Percentiles rank a stretch among this genome's conserved stretches.
Evolutionary conservation across 2,329 filamentous ascomycete species (phyloP).

Genomic region (Botrytis medusae): DNA sequence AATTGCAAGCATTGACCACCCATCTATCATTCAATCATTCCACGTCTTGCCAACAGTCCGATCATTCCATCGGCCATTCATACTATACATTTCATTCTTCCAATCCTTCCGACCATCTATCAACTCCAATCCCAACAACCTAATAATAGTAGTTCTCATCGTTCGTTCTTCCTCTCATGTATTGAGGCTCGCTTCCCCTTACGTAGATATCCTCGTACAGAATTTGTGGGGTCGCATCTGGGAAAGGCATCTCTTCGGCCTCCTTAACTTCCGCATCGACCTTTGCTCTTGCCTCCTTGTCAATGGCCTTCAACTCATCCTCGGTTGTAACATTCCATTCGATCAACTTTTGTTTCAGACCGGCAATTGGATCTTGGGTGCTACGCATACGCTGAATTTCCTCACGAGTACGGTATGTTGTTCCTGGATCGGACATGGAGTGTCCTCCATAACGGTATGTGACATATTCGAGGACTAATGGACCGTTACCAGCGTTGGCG

Average conservation of each 20-base stretch:
- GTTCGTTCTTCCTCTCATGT: conserved; percentile 80
- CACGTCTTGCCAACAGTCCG: conserved; percentile 1
- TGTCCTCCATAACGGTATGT: conserved; percentile 99
- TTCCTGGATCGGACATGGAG: conserved; percentile 99
- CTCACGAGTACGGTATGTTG: conserved; percentile 98
- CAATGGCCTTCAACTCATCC: conserved; percentile 93
- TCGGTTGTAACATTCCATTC: conserved; percentile 91
- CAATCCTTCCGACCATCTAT: background rate
- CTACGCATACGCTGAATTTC: conserved; percentile 99
- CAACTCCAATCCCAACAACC: conserved; percentile 13
- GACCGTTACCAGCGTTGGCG: conserved; percentile 79
- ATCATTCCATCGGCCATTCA: background rate
- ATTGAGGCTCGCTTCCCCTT: conserved; percentile 80
- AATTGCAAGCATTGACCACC: background rate
- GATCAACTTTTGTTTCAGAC: conserved; percentile 95
- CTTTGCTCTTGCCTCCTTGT: conserved; percentile 84
- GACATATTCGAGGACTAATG: conserved; percentile 96
- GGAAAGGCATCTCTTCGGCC: conserved; percentile 83
- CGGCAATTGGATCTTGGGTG: conserved; percentile 97
- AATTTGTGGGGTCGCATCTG: conserved; percentile 76
- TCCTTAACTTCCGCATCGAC: conserved; percentile 88
- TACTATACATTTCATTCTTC: conserved; percentile 11
- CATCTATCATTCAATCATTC: conserved; percentile 18
- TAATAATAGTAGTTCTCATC: conserved; percentile 83
- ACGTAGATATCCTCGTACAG: conserved; percentile 98